Base-by-base conservation (phyloP, 2,329 filamentous ascomycete species). In the Aspergillus ochraceoroseus region DNA sequence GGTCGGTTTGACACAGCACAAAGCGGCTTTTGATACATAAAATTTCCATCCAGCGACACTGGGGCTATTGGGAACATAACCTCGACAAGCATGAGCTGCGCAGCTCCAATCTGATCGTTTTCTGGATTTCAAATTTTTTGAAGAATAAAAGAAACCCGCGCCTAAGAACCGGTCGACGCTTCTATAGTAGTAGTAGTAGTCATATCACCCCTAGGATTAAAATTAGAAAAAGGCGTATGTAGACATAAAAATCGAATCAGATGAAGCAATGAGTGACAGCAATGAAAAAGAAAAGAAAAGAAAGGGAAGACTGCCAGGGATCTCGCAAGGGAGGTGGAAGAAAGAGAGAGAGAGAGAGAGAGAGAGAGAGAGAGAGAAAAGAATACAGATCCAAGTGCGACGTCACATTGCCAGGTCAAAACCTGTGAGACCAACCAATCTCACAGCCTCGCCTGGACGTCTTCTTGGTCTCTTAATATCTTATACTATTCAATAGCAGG, bases 391-490 rank as follows among this genome's bases (percentile, higher is more conserved):
- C 15, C 30, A 43, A 31, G 32, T 35, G 41, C 34, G 35, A 43
- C 32, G 39, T 48, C 39, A 43, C 46, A 46, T 40, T 41, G 30
- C 39, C 31, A 35, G 18, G 31, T 27, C 34, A 42, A 33, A 26
- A 23, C 9, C 19, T 17, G 20, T 31, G 14, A 41, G 29, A 37
- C 30, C 32, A 37, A 27, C 33, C 19, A 40, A 13, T 31, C 11
- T 5, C 2, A 18, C 17, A 7, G 7, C 17, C 18, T n/a, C 7
- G 7, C 7, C 5, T 22, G 5, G 20, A n/a, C n/a, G n/a, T n/a
- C n/a, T n/a, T n/a, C n/a, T n/a, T n/a, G n/a, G n/a, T n/a, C n/a
- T n/a, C 5, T 9, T 22, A 5, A 22, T 22, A 22, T 5, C 5
- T 22, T 13, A 8, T 19, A 11, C 18, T 8, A 4, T 7, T 15